phyloP scores from a whole-genome alignment of 2,329 filamentous ascomycete genomes.

The Ceratocystiopsis minuta region DNA sequence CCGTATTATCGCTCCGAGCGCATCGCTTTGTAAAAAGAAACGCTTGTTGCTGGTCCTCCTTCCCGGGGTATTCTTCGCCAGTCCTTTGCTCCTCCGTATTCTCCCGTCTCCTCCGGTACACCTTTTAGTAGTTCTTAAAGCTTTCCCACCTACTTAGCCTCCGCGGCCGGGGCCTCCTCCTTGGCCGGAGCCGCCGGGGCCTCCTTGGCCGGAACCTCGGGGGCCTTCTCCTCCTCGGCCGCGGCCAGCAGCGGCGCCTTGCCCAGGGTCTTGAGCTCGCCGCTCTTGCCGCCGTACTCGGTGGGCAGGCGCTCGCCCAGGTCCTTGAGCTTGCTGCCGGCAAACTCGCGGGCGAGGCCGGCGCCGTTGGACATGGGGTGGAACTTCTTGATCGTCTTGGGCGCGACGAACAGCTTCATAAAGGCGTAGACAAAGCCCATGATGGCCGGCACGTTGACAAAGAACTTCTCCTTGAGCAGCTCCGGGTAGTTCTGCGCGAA shows the following conservation, averaged over 20 bases:
- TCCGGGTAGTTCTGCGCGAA: constrained; percentile 79
- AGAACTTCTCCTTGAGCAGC: constrained; percentile 78
- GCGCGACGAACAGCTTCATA: constrained; percentile 58
- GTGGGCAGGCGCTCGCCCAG: constrained; percentile 50
- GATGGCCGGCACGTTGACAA: constrained; percentile 78
- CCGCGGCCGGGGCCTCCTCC: neutral
- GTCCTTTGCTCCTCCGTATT: neutral
- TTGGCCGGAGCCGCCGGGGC: neutral
- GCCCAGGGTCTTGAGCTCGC: constrained; percentile 11
- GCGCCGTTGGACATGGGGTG: constrained; percentile 59
- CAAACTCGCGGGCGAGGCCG: constrained; percentile 44
- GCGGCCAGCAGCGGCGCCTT: constrained; percentile 12
- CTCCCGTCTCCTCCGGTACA: too few species aligned
- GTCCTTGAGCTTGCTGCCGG: constrained; percentile 27
- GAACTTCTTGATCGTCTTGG: constrained; percentile 62
- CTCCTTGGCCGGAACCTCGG: neutral
- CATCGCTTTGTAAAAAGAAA: too few species aligned
- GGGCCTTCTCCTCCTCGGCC: neutral
- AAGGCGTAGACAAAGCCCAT: constrained; percentile 76
- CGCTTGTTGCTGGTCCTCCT: too few species aligned
- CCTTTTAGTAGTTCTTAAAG: neutral
- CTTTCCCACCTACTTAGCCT: neutral
- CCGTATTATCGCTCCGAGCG: too few species aligned
- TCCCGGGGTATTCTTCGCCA: neutral
- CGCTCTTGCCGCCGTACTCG: constrained; percentile 61